These are phyloP conservation scores for Inga laurina DNA, from an alignment of 306 rosid species.

Conservation along the genomic window DNA sequence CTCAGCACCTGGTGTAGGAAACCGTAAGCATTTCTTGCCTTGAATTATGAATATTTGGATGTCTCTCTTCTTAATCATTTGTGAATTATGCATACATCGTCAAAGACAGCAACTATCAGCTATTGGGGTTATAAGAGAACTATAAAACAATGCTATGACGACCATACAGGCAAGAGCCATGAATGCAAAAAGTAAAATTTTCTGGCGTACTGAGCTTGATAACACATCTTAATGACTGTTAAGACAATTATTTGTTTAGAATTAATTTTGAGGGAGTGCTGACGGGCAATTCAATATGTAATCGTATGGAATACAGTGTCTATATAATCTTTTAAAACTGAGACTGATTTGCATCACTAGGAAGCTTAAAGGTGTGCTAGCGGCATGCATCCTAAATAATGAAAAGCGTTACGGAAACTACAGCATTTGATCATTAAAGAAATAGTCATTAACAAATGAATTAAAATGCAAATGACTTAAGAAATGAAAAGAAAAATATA, in stretches of 20 bases:
- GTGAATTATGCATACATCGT: neutral
- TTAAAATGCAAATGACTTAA: neutral
- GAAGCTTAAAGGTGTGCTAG: neutral
- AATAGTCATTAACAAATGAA: neutral
- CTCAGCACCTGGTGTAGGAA: conserved; percentile 94
- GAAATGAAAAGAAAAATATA: neutral
- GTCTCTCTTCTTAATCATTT: neutral
- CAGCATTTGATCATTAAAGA: neutral
- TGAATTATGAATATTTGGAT: neutral
- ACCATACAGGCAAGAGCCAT: neutral
- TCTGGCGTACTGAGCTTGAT: neutral
- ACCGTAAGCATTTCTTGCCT: conserved; percentile 57
- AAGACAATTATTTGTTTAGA: neutral
- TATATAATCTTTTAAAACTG: neutral
- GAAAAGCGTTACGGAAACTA: neutral
- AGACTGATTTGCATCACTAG: neutral
- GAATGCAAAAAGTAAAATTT: neutral
- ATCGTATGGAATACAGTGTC: neutral
- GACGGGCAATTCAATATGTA: neutral
- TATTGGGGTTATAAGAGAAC: neutral
- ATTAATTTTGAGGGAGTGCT: neutral
- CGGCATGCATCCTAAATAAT: neutral
- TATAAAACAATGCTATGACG: neutral
- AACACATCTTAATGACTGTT: neutral
- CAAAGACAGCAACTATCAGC: neutral